Evolutionary conservation across 768 basidiomycete species (phyloP), one percentile per base, ranked within the genome.

Genomic region (Pleurotus djamor): DNA sequence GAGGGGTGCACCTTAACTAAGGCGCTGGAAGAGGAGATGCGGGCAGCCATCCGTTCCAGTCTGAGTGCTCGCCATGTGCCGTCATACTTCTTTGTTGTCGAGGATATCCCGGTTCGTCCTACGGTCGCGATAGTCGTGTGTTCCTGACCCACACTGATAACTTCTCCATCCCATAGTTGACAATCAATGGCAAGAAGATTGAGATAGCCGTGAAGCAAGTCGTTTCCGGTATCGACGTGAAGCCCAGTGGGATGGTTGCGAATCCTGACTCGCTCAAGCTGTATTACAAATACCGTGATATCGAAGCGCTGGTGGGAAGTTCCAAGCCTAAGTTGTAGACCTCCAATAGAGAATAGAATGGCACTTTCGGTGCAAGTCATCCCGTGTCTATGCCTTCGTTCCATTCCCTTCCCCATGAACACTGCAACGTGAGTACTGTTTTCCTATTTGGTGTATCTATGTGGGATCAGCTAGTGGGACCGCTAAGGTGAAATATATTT

Each of bases 131-230:
- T 28, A 48, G 34, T 32, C 48, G 16, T 37, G 16, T 52, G 52
- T 7, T 16, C 16, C 13, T 13, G 4, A 32, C 43, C 41, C 4
- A 28, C 33, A 21, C 2, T 32, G 12, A 47, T 17, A 12, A 14
- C 28, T 35, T 4, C 43, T 41, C 52, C 35, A 33, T 50, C 33
- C 45, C 45, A 45, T 58, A 90, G 89, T 89, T 89, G 62, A 91
- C 88, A 0, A 84, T 89, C 7, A 90, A 89, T 51, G 84, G 84
- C 8, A 91, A 90, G 77, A 90, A 89, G 67, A 88, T 90, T 45
- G 89, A 90, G 71, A 89, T 91, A 33, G 88, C 86, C 2, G 85
- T 90, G 52, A 91, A 90, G 69, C 87, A 89, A 65, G 87, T 91
- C 58, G 78, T 90, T 44, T 89, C 87, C n/a, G 88, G 88, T 1